A percentile compares a stretch with the other conserved stretches of the same genome.
phyloP scores from a whole-genome alignment of 768 basidiomycete genomes.

The Hemileccinum impolitum region DNA sequence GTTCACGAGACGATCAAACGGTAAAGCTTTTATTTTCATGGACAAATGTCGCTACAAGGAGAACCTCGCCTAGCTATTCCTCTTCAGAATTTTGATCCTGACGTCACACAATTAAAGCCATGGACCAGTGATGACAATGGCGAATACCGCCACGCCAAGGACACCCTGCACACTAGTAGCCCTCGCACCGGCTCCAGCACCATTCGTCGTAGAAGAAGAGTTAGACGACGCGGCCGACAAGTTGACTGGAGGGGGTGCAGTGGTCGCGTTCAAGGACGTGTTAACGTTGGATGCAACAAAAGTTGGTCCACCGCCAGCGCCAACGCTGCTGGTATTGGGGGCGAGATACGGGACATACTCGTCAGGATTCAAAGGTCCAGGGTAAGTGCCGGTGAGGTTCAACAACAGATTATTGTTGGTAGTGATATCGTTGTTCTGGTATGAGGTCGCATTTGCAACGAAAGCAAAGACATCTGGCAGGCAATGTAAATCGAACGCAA shows the following conservation, averaged over 20 bases:
- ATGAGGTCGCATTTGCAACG: slow-evolving; percentile 46
- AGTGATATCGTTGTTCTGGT: slow-evolving; percentile 37
- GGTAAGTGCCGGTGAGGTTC: slow-evolving; percentile 40
- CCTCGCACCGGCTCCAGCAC: background rate
- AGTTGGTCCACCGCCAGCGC: slow-evolving; percentile 43
- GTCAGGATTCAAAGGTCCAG: slow-evolving; percentile 42
- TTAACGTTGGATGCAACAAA: slow-evolving; percentile 36
- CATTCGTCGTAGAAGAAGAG: slow-evolving; percentile 1
- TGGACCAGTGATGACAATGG: slow-evolving; percentile 1
- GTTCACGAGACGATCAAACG: no score
- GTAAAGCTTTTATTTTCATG: no score
- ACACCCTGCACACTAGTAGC: slow-evolving; percentile 3
- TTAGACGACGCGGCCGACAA: slow-evolving; percentile 27
- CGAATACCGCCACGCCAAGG: slow-evolving; percentile 6
- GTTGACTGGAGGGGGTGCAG: slow-evolving; percentile 40
- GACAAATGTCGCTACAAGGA: background rate
- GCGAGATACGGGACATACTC: slow-evolving; percentile 44
- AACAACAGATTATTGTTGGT: slow-evolving; percentile 29
- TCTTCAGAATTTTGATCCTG: no score
- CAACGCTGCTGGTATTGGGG: slow-evolving; percentile 36
- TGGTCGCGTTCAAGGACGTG: slow-evolving; percentile 30
- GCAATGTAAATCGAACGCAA: background rate
- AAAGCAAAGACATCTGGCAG: slow-evolving; percentile 47
- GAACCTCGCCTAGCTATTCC: no score
- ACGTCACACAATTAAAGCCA: slow-evolving; percentile 7